A percentile compares a stretch with the other conserved stretches of the same genome.
Conservation (phyloP, 164 flowering plant genomes). For the Kalanchoe fedtschenkoi region DNA sequence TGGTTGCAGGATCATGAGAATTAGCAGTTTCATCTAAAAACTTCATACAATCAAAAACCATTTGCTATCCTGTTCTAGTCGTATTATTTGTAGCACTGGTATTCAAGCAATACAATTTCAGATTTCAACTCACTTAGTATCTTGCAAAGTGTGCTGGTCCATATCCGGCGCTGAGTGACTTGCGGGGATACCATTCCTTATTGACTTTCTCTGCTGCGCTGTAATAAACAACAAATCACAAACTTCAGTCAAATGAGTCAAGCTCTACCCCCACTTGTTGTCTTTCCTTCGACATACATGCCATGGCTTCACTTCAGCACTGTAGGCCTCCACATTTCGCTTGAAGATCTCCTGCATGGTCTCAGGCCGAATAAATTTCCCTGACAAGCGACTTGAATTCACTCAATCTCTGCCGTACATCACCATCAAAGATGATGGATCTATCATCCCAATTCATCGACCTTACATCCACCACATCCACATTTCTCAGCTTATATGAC, state of each 20-base stretch:
- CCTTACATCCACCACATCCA: constrained; percentile 1
- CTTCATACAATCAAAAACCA: constrained; percentile 42
- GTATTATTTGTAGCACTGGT: constrained; percentile 14
- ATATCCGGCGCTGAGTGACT: neutral
- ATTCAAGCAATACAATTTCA: constrained; percentile 7
- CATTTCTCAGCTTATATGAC: constrained; percentile 1
- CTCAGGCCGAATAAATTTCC: constrained; percentile 1
- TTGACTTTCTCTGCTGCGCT: constrained; percentile 3
- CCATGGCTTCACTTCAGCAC: neutral
- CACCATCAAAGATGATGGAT: neutral
- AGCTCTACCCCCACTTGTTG: neutral
- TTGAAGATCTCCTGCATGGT: constrained; percentile 1
- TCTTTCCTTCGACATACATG: neutral
- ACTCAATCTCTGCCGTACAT: neutral
- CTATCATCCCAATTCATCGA: neutral
- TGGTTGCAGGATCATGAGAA: constrained; percentile 32
- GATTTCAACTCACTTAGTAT: neutral
- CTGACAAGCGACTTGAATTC: neutral
- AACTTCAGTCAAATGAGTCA: neutral
- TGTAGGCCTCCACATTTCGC: neutral
- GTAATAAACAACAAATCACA: neutral
- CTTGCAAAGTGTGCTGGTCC: neutral
- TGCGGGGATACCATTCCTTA: constrained; percentile 1
- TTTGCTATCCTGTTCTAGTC: constrained; percentile 43
- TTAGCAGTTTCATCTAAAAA: constrained; percentile 31